Conservation (phyloP, 2,329 filamentous ascomycete genomes). For the Blastomyces parvus region DNA sequence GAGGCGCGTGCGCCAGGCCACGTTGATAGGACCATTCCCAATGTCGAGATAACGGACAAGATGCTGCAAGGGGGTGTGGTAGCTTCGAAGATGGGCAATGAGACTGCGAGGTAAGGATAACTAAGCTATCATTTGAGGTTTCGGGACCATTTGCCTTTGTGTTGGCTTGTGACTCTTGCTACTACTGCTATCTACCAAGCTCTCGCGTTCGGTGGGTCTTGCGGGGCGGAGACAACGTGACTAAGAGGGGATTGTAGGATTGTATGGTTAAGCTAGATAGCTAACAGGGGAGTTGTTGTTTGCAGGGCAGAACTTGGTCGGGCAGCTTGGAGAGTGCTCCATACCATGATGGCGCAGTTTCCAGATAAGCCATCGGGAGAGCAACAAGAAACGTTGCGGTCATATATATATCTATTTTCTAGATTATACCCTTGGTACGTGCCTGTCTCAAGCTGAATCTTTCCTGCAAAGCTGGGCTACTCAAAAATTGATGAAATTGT, state of each 20-base stretch:
- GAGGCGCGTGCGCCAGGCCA: constrained; percentile 34
- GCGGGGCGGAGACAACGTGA: background rate
- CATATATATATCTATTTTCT: constrained; percentile 55
- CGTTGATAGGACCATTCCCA: constrained; percentile 24
- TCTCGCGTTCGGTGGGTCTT: background rate
- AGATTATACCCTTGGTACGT: constrained; percentile 54
- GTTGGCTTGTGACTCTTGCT: background rate
- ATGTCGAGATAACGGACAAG: constrained; percentile 23
- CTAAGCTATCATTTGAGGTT: background rate
- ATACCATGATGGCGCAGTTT: constrained; percentile 58
- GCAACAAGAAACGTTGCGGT: constrained; percentile 50
- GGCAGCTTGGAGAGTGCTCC: constrained; percentile 56
- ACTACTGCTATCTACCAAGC: background rate
- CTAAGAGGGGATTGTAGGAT: background rate
- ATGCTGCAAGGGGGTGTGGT: constrained; percentile 37
- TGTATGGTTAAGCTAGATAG: background rate
- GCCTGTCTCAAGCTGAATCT: background rate
- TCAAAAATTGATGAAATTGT: background rate
- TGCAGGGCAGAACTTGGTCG: constrained; percentile 54
- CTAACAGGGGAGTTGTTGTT: background rate
- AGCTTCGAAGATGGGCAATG: constrained; percentile 41
- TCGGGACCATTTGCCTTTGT: background rate
- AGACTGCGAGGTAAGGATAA: constrained; percentile 38
- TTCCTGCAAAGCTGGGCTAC: background rate
- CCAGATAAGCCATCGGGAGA: constrained; percentile 53